Evolutionary conservation across 345 rosid species (phyloP).

Genomic region (Populus pruinosa): DNA sequence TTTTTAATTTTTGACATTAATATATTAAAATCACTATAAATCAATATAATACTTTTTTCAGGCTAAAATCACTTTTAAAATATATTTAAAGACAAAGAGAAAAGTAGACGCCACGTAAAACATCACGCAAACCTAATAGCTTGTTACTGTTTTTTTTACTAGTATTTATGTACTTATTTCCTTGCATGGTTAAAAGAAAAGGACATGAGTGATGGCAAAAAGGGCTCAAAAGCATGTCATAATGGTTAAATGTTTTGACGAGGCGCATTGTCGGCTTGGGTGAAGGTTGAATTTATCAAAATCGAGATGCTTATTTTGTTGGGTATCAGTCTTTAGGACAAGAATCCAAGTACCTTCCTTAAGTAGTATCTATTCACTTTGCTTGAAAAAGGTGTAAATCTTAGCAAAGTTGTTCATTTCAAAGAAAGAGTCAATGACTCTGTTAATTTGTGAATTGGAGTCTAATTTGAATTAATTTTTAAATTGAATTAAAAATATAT

Average conservation of each 20-base stretch:
- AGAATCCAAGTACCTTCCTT: no score
- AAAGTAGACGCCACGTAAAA: no score
- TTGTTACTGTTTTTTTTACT: conserved; percentile 9
- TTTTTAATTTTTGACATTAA: no score
- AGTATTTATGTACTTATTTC: background rate
- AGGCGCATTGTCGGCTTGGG: conserved; percentile 15
- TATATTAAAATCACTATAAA: no score
- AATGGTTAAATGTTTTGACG: background rate
- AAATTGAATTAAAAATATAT: no score
- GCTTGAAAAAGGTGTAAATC: conserved; percentile 35
- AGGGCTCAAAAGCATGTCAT: background rate
- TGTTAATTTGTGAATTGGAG: no score
- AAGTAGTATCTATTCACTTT: conserved; percentile 4
- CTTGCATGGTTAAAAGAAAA: background rate
- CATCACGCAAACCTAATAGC: conserved; percentile 5
- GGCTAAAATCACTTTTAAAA: no score
- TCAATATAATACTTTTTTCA: no score
- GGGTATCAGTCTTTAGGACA: background rate
- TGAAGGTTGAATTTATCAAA: conserved; percentile 13
- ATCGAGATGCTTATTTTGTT: background rate
- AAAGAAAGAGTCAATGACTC: no score
- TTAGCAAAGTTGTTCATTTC: no score
- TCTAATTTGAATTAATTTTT: no score
- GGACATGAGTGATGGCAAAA: background rate
- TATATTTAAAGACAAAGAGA: no score